phyloP scores from a whole-genome alignment of 345 rosid genomes.

The Gossypium australe region DNA sequence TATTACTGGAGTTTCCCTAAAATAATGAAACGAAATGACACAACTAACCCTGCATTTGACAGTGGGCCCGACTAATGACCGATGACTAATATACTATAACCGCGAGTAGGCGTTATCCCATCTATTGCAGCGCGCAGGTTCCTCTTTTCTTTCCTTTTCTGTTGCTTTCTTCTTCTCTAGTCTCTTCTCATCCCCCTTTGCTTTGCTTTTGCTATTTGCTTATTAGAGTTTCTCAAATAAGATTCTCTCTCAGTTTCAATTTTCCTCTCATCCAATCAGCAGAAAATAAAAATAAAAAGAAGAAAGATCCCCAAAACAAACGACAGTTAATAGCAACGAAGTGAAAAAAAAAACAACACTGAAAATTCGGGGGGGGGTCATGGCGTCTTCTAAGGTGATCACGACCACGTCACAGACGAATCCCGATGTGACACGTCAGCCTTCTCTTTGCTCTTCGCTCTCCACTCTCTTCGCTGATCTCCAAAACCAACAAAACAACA shows the following conservation, averaged over 20 bases:
- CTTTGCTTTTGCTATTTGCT: neutral
- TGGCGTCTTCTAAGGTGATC: slow-evolving; percentile 42
- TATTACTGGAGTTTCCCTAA: too few relatives aligned
- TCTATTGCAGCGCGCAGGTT: neutral
- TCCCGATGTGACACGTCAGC: slow-evolving; percentile 46
- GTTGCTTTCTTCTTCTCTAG: neutral
- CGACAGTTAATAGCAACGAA: neutral
- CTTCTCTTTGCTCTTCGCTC: slow-evolving; percentile 34
- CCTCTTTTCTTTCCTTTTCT: too few relatives aligned
- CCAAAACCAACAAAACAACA: slow-evolving; percentile 22
- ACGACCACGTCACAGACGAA: slow-evolving; percentile 36
- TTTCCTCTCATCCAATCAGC: neutral
- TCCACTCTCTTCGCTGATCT: slow-evolving; percentile 46
- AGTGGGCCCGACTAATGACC: neutral
- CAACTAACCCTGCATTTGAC: neutral
- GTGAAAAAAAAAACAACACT: neutral
- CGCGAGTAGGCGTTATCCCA: neutral
- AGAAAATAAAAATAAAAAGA: too few relatives aligned
- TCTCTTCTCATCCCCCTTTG: neutral
- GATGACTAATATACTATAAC: neutral
- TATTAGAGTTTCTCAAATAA: neutral
- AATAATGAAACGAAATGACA: neutral
- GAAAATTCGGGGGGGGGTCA: slow-evolving; percentile 2
- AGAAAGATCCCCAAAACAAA: neutral
- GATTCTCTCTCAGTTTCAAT: neutral